Evolutionary conservation across 2,329 filamentous ascomycete genomes (phyloP).

Genomic region (Pezicula carpinea): DNA sequence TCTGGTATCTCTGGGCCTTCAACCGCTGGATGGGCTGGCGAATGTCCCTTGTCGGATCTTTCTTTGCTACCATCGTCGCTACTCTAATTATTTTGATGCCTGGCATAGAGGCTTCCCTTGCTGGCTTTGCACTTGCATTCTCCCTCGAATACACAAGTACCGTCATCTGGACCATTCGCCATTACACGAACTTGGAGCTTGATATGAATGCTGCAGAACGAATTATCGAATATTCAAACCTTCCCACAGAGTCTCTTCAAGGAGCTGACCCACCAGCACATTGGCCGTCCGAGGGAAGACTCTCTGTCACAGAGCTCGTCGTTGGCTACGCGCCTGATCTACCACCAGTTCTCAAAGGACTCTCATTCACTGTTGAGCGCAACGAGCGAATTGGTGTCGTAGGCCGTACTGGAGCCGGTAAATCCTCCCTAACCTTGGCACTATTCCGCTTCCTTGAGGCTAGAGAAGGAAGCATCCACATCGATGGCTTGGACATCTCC

Average conservation of each 20-base stretch:
- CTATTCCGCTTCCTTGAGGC: conserved; percentile 75
- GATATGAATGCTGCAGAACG: conserved; percentile 77
- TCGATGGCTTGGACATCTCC: conserved; percentile 72
- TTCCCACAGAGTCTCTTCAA: conserved; percentile 61
- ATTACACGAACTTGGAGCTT: conserved; percentile 67
- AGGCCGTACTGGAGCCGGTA: conserved; percentile 73
- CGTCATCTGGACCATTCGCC: conserved; percentile 61
- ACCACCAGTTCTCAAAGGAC: conserved; percentile 63
- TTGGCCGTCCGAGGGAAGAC: conserved; percentile 70
- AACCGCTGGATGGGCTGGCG: conserved; percentile 75
- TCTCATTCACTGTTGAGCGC: conserved; percentile 61
- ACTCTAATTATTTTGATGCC: conserved; percentile 57
- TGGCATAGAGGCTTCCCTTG: conserved; percentile 62
- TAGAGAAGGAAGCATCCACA: conserved; percentile 57
- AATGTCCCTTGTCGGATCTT: conserved; percentile 63
- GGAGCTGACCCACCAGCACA: conserved; percentile 59
- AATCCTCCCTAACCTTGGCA: conserved; percentile 70
- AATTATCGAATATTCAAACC: conserved; percentile 68
- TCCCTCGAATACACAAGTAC: conserved; percentile 62
- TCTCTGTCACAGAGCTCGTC: conserved; percentile 70
- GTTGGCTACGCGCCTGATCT: conserved; percentile 69
- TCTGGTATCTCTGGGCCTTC: conserved; percentile 66
- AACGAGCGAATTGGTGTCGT: conserved; percentile 73
- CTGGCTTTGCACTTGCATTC: conserved; percentile 72
- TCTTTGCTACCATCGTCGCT: conserved; percentile 64